These are phyloP conservation scores for Debaryomyces subglobosus DNA, from an alignment of 1,139 yeast species.

Conservation along the genomic window DNA sequence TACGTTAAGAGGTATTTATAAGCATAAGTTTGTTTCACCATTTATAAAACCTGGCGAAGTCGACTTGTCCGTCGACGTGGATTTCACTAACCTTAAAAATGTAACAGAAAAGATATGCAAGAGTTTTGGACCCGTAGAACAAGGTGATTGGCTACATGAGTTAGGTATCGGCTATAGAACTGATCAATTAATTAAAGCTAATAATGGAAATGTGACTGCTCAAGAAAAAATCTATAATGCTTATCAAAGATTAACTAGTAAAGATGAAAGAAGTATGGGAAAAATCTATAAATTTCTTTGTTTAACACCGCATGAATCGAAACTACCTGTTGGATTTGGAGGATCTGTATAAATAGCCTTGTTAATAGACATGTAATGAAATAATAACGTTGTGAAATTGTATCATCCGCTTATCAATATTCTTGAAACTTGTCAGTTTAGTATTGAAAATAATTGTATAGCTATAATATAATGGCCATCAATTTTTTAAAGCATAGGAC, in stretches of 20 bases:
- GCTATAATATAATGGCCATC: no score
- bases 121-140: conserved; percentile 66
- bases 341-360: conserved; percentile 10
- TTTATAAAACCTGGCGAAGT: conserved; percentile 76
- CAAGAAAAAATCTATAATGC: conserved; percentile 56
- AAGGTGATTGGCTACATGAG: conserved; percentile 79
- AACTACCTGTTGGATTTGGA: conserved; percentile 42
- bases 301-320: conserved; percentile 52
- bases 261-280: conserved; percentile 72
- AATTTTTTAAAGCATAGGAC: no score
- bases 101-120: conserved; percentile 23
- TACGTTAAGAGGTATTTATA: conserved; percentile 71
- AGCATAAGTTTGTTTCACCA: conserved; percentile 80
- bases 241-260: conserved; percentile 66
- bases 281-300: conserved; percentile 74
- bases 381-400: background rate
- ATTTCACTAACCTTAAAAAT: conserved; percentile 59
- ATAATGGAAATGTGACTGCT: conserved; percentile 31
- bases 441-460: no score
- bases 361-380: background rate
- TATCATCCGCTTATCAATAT: no score
- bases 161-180: conserved; percentile 79
- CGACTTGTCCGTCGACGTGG: conserved; percentile 84
- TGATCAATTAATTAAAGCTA: conserved; percentile 48
- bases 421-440: no score